Evolutionary conservation across 495 filamentous ascomycete species (phyloP).

Genomic region (Cairneyella variabilis): DNA sequence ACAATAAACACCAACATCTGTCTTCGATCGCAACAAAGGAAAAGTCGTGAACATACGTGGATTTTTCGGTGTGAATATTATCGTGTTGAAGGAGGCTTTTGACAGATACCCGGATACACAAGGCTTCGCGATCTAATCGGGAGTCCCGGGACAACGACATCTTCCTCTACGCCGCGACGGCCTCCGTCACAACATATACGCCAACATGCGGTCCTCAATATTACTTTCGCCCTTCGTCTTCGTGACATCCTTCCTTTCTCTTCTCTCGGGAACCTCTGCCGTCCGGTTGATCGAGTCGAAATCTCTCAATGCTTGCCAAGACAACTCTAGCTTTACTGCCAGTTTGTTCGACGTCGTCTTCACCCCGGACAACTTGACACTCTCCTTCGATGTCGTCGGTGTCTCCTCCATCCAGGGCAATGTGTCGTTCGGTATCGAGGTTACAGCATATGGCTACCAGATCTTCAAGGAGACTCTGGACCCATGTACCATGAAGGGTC

Average conservation of each 20-base stretch:
- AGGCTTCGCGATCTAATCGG: slow-evolving; percentile 11
- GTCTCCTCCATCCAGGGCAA: slow-evolving; percentile 82
- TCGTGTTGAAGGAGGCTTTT: neutral
- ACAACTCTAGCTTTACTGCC: slow-evolving; percentile 75
- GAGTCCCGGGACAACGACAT: slow-evolving; percentile 16
- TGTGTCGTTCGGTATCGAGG: slow-evolving; percentile 71
- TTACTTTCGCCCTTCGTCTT: slow-evolving; percentile 34
- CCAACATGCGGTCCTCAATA: slow-evolving; percentile 32
- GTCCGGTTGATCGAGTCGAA: slow-evolving; percentile 58
- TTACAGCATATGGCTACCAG: slow-evolving; percentile 79
- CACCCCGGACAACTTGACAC: slow-evolving; percentile 68
- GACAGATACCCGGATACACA: slow-evolving; percentile 10
- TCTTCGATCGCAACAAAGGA: neutral
- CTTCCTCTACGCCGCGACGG: slow-evolving; percentile 15
- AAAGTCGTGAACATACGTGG: neutral
- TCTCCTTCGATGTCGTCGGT: slow-evolving; percentile 73
- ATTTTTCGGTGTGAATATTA: neutral
- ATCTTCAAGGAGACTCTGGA: slow-evolving; percentile 61
- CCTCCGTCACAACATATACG: slow-evolving; percentile 16
- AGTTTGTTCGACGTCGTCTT: slow-evolving; percentile 79
- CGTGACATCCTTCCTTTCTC: slow-evolving; percentile 24
- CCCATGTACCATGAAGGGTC: slow-evolving; percentile 63
- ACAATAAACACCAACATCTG: neutral
- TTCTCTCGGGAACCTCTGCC: slow-evolving; percentile 29
- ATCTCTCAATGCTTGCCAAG: slow-evolving; percentile 74